Evolutionary conservation across 768 basidiomycete genomes (phyloP).

Genomic region (Tricholoma hemisulphureum): DNA sequence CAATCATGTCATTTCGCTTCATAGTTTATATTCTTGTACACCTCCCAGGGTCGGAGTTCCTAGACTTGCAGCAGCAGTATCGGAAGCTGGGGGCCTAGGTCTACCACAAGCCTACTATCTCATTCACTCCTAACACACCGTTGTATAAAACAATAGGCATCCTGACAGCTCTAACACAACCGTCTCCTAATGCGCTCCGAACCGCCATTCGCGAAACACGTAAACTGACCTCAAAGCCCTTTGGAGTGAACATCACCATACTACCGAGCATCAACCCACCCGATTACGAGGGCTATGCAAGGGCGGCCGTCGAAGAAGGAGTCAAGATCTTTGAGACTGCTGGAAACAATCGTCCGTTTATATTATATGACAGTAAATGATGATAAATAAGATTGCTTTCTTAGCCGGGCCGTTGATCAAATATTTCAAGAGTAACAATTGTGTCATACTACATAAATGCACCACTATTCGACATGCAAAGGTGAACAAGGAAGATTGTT

Average conservation of each 20-base stretch:
- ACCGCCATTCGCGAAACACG: slow-evolving; percentile 77
- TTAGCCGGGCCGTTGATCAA: slow-evolving; percentile 75
- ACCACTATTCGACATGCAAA: slow-evolving; percentile 85
- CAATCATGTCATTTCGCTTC: neutral
- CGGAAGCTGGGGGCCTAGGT: slow-evolving; percentile 82
- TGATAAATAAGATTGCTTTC: neutral
- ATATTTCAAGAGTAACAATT: slow-evolving; percentile 75
- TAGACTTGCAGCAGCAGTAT: slow-evolving; percentile 70
- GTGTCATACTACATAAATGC: slow-evolving; percentile 88
- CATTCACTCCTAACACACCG: slow-evolving; percentile 1
- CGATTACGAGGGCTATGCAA: slow-evolving; percentile 82
- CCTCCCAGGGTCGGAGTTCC: slow-evolving; percentile 76
- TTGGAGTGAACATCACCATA: slow-evolving; percentile 86
- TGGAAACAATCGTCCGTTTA: slow-evolving; percentile 76
- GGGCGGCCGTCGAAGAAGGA: slow-evolving; percentile 82
- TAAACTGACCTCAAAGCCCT: slow-evolving; percentile 65
- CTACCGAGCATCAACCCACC: slow-evolving; percentile 88
- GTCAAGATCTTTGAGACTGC: slow-evolving; percentile 92
- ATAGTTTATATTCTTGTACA: neutral
- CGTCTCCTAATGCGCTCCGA: slow-evolving; percentile 77
- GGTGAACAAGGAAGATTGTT: slow-evolving; percentile 33
- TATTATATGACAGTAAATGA: neutral
- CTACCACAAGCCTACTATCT: slow-evolving; percentile 12
- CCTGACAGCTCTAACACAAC: slow-evolving; percentile 86
- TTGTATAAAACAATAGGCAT: slow-evolving; percentile 56